A percentile compares a stretch with the other conserved stretches of the same genome.
Evolutionary conservation across 306 rosid species (phyloP).

Genomic region (Dalbergia oliveri): DNA sequence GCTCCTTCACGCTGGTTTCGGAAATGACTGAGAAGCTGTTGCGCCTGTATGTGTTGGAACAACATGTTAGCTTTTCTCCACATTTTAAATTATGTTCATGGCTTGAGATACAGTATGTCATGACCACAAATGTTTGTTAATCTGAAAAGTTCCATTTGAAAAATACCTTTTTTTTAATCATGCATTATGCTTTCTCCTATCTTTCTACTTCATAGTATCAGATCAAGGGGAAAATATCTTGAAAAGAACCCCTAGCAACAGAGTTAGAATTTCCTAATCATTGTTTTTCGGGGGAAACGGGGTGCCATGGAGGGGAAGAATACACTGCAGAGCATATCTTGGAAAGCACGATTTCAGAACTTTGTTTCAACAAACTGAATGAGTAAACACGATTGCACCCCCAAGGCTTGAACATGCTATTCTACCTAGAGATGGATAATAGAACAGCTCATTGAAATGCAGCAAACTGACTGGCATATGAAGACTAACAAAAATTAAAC

Average conservation of each 20-base stretch:
- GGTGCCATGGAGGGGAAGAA: neutral
- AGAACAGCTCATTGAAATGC: slow-evolving; percentile 2
- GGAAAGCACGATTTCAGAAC: slow-evolving; percentile 26
- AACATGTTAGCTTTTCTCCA: slow-evolving; percentile 35
- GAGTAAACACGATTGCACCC: slow-evolving; percentile 5
- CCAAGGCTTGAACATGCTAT: slow-evolving; percentile 9
- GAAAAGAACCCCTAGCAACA: neutral
- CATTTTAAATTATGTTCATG: slow-evolving; percentile 31
- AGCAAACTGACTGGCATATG: slow-evolving; percentile 8
- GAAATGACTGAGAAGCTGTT: slow-evolving; percentile 92
- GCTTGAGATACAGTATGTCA: slow-evolving; percentile 15
- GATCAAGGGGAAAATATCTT: slow-evolving; percentile 11
- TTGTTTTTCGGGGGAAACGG: too few relatives aligned
- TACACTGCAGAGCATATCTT: neutral
- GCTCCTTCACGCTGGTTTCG: slow-evolving; percentile 87
- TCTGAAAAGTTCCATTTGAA: slow-evolving; percentile 1
- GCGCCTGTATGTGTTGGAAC: slow-evolving; percentile 75
- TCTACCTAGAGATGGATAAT: slow-evolving; percentile 13
- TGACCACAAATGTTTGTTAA: neutral
- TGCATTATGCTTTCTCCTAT: slow-evolving; percentile 25
- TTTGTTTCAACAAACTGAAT: slow-evolving; percentile 33
- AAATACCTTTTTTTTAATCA: neutral
- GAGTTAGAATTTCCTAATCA: neutral
- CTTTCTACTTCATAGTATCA: slow-evolving; percentile 15
- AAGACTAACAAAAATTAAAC: slow-evolving; percentile 6